phyloP scores from a whole-genome alignment of 2,329 filamentous ascomycete species.

The Sordariomycetes sp. region DNA sequence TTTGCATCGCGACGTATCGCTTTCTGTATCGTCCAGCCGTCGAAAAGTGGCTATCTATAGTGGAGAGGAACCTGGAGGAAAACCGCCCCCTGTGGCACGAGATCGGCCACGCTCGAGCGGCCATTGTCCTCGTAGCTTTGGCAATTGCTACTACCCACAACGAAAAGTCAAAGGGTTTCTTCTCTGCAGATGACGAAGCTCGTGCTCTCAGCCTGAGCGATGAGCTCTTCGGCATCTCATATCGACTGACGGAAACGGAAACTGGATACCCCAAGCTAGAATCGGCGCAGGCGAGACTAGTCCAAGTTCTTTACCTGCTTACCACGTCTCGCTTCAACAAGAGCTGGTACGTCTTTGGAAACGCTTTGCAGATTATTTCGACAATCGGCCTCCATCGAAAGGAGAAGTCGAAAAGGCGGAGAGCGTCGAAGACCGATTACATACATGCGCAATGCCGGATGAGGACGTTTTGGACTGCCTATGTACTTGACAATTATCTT shows the following conservation, averaged over 20 bases:
- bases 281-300: slow-evolving; percentile 30
- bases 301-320: slow-evolving; percentile 33
- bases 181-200: slow-evolving; percentile 14
- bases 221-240: slow-evolving; percentile 23
- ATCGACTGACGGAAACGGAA: slow-evolving; percentile 24
- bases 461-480: slow-evolving; percentile 54
- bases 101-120: slow-evolving; percentile 32
- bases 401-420: slow-evolving; percentile 18
- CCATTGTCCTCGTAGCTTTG: slow-evolving; percentile 34
- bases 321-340: slow-evolving; percentile 35
- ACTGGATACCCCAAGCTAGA: slow-evolving; percentile 25
- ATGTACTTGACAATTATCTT: slow-evolving; percentile 55
- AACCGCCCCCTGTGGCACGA: slow-evolving; percentile 17
- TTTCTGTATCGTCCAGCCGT: slow-evolving; percentile 42
- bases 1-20: slow-evolving; percentile 44
- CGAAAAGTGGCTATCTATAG: slow-evolving; percentile 31
- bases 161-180: slow-evolving; percentile 23
- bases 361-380: slow-evolving; percentile 24
- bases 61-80: slow-evolving; percentile 28
- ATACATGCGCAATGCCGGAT: slow-evolving; percentile 28
- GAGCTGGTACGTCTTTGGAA: slow-evolving; percentile 36
- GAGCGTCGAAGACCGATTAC: slow-evolving; percentile 11
- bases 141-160: slow-evolving; percentile 42
- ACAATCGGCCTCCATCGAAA: slow-evolving; percentile 30
- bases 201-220: slow-evolving; percentile 15